Base-by-base conservation (phyloP, 495 filamentous ascomycete genomes). In the Cenococcum geophilum region DNA sequence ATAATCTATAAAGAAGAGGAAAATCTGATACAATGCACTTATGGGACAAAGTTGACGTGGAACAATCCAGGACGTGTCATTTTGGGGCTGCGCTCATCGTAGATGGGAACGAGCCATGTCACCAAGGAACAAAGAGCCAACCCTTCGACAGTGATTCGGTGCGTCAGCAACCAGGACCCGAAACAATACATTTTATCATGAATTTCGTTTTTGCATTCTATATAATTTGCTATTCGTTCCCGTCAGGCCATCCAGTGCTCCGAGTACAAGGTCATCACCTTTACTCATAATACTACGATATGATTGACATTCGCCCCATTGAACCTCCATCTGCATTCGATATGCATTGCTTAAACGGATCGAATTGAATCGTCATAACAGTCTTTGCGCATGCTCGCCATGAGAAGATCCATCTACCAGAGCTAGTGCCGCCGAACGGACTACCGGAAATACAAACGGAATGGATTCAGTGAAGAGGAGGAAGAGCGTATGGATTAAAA, bases 331-430 rank as follows among this genome's bases (percentile, higher is more conserved):
- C 49, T 27, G 49, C 49, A 52, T 52, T 52, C 49, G 49, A 52
- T 32, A 58, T 67, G 60, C 56, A 60, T 60, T 60, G 48, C 18
- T 57, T 57, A 63, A 20, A 43, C 40, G 40, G 18, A 45, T 45
- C 12, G 40, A 45, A 23, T 32, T 27, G 42, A 58, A 25, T 25
- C 55, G 21, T 40, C 49, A 34, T 37, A 60, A 51, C 64, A 66
- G 34, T 63, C 60, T 60, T 57, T 55, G 51, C 55, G 57, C 51
- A 48, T 52, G 45, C 56, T 57, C 21, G 27, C 34, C 43, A 62
- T 56, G 52, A 57, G 32, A 36, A 48, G 23, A 20, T 43, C 64
- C 60, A 54, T 67, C 64, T 63, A 67, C 60, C 60, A 43, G 50
- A 52, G 43, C 51, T 53, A 60, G 64, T 61, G 60, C 64, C 49